Evolutionary conservation across 208 protist species (phyloP), one percentile per base, ranked within the genome.

Genomic region (Entamoeba dispar): DNA sequence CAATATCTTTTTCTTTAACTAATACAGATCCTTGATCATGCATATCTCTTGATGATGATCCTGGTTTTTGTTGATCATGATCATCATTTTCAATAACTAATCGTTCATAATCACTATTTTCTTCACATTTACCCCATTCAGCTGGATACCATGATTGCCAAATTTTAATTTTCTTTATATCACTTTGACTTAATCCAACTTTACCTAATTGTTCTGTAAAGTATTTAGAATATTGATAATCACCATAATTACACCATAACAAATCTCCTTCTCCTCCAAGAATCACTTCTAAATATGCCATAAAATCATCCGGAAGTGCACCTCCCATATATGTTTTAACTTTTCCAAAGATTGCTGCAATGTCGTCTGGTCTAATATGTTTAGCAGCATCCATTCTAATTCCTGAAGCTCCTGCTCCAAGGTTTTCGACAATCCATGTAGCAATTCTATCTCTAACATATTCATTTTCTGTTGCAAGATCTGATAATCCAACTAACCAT

Each of bases 151-250:
- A 94, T 22, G 92, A 92, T 57, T 94, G 86, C 96, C 96, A 97
- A 57, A 97, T 96, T 50, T 96, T 97, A 27, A 96, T 95, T 57
- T 97, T 95, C 10, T 95, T 61, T 22, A 97, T 92, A n/a, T 97
- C 96, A 12, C 91, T 91, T 5, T 93, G 22, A 17, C 17, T 91
- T 17, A 96, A 91, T 8, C 96, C 96, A n/a, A 34, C 49, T 10
- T 49, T 47, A 10, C 51, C 10, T 12, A 97, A 90, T 7, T 77
- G 22, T 31, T 94, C 49, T 3, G 10, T 57, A n/a, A 97, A 61
- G 7, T 77, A 49, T n/a, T 51, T n/a, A 52, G 92, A 93, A 77
- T 95, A 97, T 5, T 94, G 95, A 94, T 97, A 97, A 17, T 55
- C 93, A 4, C 49, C 93, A 51, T 92, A 77, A 92, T 96, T 92